Evolutionary conservation across 345 rosid species (phyloP).

Genomic region (Anastatica hierochuntica): DNA sequence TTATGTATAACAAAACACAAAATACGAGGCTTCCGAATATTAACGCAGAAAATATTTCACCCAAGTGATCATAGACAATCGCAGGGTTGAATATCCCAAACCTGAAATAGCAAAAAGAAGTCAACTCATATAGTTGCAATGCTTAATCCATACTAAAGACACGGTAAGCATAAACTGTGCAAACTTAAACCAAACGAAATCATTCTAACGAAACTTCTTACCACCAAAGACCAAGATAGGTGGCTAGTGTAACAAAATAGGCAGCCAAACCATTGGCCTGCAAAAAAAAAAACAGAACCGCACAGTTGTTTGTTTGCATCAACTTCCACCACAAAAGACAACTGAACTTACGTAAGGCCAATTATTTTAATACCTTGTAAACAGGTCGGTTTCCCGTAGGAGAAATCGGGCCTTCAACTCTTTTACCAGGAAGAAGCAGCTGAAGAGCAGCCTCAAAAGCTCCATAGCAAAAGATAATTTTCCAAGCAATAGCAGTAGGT

Average conservation of each 20-base stretch:
- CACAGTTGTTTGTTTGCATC: not conserved
- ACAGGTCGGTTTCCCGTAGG: slow-evolving; percentile 80
- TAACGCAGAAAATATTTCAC: slow-evolving; percentile 87
- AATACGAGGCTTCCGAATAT: slow-evolving; percentile 86
- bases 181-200: not conserved
- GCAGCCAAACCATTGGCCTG: slow-evolving; percentile 94
- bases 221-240: slow-evolving; percentile 95
- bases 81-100: slow-evolving; percentile 85
- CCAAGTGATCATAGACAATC: slow-evolving; percentile 84
- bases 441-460: slow-evolving; percentile 91
- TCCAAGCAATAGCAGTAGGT: slow-evolving; percentile 65
- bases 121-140: not conserved
- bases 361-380: slow-evolving; percentile 59
- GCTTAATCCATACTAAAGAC: not conserved
- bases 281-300: not conserved
- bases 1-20: slow-evolving; percentile 78
- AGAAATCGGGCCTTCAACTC: slow-evolving; percentile 81
- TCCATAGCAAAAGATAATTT: slow-evolving; percentile 62
- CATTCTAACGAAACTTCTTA: slow-evolving; percentile 29
- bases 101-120: slow-evolving; percentile 41
- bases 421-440: slow-evolving; percentile 83
- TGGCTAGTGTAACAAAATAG: slow-evolving; percentile 58
- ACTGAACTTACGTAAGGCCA: not conserved
- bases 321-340: not conserved
- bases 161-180: not conserved